These are phyloP conservation scores for Macrolepiota albuminosa DNA, from an alignment of 768 basidiomycete genomes.

Conservation along the genomic window DNA sequence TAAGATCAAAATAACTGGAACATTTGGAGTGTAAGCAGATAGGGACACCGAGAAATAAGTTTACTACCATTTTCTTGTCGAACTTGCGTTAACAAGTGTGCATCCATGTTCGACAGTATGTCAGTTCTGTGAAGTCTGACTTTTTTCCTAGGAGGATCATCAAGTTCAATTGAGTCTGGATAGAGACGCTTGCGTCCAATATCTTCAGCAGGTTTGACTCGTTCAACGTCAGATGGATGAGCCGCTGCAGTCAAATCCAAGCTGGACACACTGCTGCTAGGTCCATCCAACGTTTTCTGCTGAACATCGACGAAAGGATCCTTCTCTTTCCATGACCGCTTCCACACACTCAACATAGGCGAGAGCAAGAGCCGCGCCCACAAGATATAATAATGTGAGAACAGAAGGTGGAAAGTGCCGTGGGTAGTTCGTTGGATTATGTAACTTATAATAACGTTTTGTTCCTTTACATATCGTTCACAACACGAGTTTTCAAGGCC, in stretches of 20 bases:
- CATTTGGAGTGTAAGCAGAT: background rate
- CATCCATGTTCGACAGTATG: constrained; percentile 16
- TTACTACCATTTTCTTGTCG: constrained; percentile 33
- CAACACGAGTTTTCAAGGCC: background rate
- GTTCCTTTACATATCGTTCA: background rate
- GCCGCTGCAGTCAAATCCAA: constrained; percentile 17
- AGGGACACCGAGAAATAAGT: background rate
- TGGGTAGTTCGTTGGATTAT: background rate
- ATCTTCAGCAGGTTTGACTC: background rate
- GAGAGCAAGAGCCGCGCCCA: background rate
- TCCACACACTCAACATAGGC: constrained; percentile 48
- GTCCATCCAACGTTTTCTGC: constrained; percentile 24
- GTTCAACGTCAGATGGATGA: constrained; percentile 16
- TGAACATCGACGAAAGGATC: constrained; percentile 15
- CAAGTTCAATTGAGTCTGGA: constrained; percentile 4
- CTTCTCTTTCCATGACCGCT: constrained; percentile 41
- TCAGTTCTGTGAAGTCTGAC: constrained; percentile 22
- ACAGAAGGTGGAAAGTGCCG: background rate
- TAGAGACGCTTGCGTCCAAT: constrained; percentile 6
- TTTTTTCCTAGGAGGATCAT: constrained; percentile 9
- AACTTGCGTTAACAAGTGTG: constrained; percentile 25
- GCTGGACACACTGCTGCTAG: constrained; percentile 21
- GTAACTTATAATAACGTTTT: background rate
- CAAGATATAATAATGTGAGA: background rate
- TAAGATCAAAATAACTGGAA: constrained; percentile 6